These are phyloP conservation scores for Hypoxylon sp. DNA, from an alignment of 2,329 filamentous ascomycete species.

Conservation along the genomic window DNA sequence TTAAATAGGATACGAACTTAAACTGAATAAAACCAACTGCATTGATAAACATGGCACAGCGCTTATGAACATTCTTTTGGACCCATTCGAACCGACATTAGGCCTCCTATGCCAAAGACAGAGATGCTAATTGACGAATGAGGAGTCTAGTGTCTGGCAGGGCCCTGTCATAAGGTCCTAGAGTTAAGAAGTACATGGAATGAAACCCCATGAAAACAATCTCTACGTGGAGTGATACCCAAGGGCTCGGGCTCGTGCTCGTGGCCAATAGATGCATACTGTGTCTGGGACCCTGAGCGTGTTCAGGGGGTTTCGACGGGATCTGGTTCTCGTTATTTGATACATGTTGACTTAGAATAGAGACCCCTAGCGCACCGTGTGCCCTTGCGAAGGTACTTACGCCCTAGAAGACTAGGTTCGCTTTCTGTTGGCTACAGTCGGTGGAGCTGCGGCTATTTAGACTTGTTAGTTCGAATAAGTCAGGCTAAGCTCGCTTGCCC, in stretches of 20 bases:
- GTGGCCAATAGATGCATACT: constrained; percentile 6
- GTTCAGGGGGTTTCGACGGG: constrained; percentile 29
- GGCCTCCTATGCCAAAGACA: constrained; percentile 1
- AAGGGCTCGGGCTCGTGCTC: constrained; percentile 18
- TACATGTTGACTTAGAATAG: constrained; percentile 13
- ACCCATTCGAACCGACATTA: constrained; percentile 7
- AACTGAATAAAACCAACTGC: constrained; percentile 19
- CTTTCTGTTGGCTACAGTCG: constrained; percentile 43
- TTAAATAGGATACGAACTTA: constrained; percentile 5
- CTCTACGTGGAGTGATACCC: constrained; percentile 24
- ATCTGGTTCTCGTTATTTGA: constrained; percentile 33
- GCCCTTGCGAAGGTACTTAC: constrained; percentile 17
- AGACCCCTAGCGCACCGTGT: constrained; percentile 30
- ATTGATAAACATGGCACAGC: constrained; percentile 20
- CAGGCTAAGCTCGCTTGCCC: constrained; percentile 38
- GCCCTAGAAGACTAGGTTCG: not conserved
- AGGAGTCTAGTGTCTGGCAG: not conserved
- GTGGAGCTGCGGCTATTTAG: constrained; percentile 38
- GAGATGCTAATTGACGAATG: constrained; percentile 25
- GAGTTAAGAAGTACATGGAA: not conserved
- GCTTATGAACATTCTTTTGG: constrained; percentile 35
- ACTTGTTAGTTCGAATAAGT: constrained; percentile 38
- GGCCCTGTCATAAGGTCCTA: constrained; percentile 9
- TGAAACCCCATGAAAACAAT: constrained; percentile 12
- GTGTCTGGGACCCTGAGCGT: constrained; percentile 4